phyloP scores from a whole-genome alignment of 176 grass and related monocot species.

The Oryza rufipogon region DNA sequence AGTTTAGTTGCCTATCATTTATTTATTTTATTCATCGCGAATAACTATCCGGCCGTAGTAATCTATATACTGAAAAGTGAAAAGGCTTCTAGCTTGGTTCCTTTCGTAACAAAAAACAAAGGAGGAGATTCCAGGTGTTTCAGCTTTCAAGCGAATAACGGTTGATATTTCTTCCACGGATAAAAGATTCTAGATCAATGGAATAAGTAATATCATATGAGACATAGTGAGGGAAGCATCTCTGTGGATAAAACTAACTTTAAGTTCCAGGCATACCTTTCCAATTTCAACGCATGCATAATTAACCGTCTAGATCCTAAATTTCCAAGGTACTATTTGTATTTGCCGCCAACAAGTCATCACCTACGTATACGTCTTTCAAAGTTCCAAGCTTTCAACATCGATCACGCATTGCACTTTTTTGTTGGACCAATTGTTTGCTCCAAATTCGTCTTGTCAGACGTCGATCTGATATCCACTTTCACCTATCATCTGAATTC shows the following conservation, averaged over 20 bases:
- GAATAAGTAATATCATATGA: not conserved
- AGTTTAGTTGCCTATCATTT: too few relatives aligned
- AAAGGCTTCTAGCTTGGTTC: not conserved
- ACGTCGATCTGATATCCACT: not conserved
- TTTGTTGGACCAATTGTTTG: not conserved
- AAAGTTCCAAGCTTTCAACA: not conserved
- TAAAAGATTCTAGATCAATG: not conserved
- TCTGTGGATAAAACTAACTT: not conserved
- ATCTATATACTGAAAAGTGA: not conserved
- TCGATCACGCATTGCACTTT: not conserved
- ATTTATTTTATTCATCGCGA: too few relatives aligned
- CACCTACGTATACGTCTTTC: not conserved
- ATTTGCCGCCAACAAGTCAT: not conserved
- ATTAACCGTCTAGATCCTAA: not conserved
- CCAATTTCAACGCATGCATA: not conserved
- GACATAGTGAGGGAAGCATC: not conserved
- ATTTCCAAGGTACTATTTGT: not conserved
- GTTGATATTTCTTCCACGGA: not conserved
- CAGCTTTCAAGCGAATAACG: not conserved
- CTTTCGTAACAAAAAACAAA: not conserved
- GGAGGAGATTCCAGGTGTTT: not conserved
- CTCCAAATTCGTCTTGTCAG: not conserved
- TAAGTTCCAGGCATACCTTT: not conserved
- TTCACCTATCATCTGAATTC: not conserved
- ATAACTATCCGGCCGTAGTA: too few relatives aligned